A percentile compares a stretch with the other conserved stretches of the same genome.
Evolutionary conservation across 768 basidiomycete genomes (phyloP).

Genomic region (Brasilioporus rufonigricans): DNA sequence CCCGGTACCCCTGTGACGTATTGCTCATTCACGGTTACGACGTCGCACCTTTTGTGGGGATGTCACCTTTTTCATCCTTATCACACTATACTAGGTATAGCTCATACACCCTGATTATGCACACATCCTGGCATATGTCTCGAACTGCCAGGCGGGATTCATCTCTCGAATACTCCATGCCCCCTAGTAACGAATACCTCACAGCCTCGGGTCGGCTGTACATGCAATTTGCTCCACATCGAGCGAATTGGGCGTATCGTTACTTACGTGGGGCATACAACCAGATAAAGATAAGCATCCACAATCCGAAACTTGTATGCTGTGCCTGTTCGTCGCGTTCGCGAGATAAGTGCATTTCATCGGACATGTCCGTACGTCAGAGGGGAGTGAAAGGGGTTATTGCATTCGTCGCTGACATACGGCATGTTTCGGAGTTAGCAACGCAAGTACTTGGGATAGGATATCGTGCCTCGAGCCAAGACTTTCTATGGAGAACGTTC

Average conservation of each 20-base stretch:
- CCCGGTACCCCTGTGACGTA: not conserved
- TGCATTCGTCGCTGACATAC: not conserved
- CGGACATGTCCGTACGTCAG: constrained; percentile 11
- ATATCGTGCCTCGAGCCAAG: too few relatives aligned
- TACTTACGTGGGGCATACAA: not conserved
- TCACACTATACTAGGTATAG: not conserved
- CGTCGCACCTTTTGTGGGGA: not conserved
- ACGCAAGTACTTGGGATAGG: not conserved
- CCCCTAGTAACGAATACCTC: too few relatives aligned
- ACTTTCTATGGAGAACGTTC: too few relatives aligned
- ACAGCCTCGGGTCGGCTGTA: too few relatives aligned
- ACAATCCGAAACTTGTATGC: too few relatives aligned
- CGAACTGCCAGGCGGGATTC: too few relatives aligned
- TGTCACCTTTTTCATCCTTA: not conserved
- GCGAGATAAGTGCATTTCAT: constrained; percentile 2
- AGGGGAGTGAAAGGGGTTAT: not conserved
- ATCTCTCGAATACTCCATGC: too few relatives aligned
- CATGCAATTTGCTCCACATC: not conserved
- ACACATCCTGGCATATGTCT: too few relatives aligned
- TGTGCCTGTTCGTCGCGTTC: too few relatives aligned
- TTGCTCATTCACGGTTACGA: not conserved
- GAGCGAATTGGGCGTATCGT: constrained; percentile 2
- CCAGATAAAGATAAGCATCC: too few relatives aligned
- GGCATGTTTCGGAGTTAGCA: not conserved
- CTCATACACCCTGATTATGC: too few relatives aligned